Conservation (phyloP, 495 filamentous ascomycete genomes). For the Haplographium delicatum region DNA sequence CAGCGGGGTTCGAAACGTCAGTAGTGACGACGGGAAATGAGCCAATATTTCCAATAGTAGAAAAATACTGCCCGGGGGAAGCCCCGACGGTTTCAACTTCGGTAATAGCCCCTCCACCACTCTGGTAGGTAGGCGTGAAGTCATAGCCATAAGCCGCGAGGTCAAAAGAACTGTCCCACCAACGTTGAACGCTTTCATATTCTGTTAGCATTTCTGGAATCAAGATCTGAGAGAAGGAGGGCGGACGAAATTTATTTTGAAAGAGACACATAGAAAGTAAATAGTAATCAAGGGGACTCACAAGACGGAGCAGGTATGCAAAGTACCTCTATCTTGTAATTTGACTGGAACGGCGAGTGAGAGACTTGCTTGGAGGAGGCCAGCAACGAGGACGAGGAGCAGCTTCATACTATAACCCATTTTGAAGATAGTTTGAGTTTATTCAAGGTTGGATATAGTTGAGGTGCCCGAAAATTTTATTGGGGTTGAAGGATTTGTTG, state of each 20-base stretch:
- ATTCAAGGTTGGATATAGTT: too few species aligned
- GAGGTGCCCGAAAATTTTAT: too few species aligned
- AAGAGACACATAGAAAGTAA: too few species aligned
- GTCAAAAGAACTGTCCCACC: conserved; percentile 10
- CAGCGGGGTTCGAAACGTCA: conserved; percentile 11
- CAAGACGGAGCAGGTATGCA: conserved; percentile 13
- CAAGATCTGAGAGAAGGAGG: too few species aligned
- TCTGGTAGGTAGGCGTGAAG: background rate
- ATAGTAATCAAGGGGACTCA: too few species aligned
- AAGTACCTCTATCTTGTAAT: background rate
- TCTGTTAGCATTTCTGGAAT: too few species aligned
- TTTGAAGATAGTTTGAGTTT: too few species aligned
- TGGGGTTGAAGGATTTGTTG: background rate
- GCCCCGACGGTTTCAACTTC: conserved; percentile 1
- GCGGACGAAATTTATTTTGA: too few species aligned
- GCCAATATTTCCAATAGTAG: conserved; percentile 1
- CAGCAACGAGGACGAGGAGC: background rate
- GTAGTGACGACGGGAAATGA: conserved; percentile 2
- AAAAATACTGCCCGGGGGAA: background rate
- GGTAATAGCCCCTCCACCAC: background rate
- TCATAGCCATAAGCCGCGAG: background rate
- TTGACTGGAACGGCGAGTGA: background rate
- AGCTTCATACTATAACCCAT: background rate
- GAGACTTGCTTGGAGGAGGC: background rate
- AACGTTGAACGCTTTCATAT: conserved; percentile 7